Percentiles rank a stretch among this genome's conserved stretches.
Evolutionary conservation across 352 stramenopile species (phyloP).

Genomic region (Pythium aquatile): DNA sequence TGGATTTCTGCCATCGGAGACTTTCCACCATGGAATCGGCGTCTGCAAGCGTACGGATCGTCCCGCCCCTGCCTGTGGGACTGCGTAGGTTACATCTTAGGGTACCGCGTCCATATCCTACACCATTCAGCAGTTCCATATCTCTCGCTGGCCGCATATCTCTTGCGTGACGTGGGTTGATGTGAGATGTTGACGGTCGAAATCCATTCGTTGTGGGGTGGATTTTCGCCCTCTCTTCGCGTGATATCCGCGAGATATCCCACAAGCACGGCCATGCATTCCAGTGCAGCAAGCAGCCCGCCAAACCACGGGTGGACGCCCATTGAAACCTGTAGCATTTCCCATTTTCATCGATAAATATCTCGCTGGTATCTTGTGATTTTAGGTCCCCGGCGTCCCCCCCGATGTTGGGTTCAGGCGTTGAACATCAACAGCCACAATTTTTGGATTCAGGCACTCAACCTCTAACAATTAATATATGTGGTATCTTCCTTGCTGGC

Average conservation of each 20-base stretch:
- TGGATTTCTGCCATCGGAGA: background rate
- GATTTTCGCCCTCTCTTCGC: background rate
- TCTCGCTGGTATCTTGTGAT: background rate
- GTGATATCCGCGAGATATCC: too few species aligned
- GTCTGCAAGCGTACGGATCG: too few species aligned
- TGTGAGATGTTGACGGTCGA: background rate
- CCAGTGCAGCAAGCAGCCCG: background rate
- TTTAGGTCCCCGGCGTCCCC: background rate
- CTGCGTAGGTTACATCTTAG: background rate
- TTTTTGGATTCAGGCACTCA: background rate
- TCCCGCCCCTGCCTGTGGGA: background rate
- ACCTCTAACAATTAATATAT: background rate
- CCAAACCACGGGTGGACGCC: background rate
- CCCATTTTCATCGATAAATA: background rate
- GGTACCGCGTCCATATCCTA: background rate
- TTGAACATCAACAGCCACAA: constrained; percentile 8
- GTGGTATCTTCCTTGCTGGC: background rate
- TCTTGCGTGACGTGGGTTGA: background rate
- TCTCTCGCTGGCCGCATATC: background rate
- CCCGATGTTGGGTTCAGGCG: background rate
- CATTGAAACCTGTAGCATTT: background rate
- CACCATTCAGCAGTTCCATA: background rate
- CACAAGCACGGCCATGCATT: background rate
- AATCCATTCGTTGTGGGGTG: background rate
- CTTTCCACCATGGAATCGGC: background rate